Evolutionary conservation across 176 grass and related monocot genomes (phyloP).

Genomic region (Oryza officinalis): DNA sequence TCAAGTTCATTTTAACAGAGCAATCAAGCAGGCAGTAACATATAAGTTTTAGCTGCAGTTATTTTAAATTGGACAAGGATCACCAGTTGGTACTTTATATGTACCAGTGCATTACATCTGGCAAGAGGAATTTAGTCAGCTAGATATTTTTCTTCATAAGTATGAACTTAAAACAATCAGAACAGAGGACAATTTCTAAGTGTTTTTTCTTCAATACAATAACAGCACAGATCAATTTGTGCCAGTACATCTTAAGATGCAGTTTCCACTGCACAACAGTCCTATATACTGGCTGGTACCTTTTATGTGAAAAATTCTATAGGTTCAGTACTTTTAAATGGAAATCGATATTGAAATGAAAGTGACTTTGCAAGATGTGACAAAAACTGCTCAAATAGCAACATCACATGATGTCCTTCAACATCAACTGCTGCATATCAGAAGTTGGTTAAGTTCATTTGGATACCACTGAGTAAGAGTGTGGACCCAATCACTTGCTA

Average conservation of each 20-base stretch:
- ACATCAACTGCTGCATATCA: conserved; percentile 17
- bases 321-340: not conserved
- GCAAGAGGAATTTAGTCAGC: conserved; percentile 8
- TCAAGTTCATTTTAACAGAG: not conserved
- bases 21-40: not conserved
- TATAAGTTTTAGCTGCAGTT: conserved; percentile 11
- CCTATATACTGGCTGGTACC: not conserved
- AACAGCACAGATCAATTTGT: not conserved
- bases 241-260: not conserved
- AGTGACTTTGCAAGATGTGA: conserved; percentile 4
- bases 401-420: not conserved
- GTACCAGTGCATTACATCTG: conserved; percentile 7
- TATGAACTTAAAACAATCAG: not conserved
- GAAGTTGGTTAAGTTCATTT: conserved; percentile 15
- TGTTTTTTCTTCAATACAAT: not conserved
- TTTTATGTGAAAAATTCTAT: not conserved
- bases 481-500: conserved; percentile 7
- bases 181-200: not conserved
- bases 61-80: not conserved
- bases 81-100: not conserved
- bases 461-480: not conserved
- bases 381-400: not conserved
- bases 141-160: not conserved
- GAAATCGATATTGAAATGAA: not conserved
- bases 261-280: not conserved